phyloP scores from a whole-genome alignment of 352 stramenopile species.

The Globisporangium solare region DNA sequence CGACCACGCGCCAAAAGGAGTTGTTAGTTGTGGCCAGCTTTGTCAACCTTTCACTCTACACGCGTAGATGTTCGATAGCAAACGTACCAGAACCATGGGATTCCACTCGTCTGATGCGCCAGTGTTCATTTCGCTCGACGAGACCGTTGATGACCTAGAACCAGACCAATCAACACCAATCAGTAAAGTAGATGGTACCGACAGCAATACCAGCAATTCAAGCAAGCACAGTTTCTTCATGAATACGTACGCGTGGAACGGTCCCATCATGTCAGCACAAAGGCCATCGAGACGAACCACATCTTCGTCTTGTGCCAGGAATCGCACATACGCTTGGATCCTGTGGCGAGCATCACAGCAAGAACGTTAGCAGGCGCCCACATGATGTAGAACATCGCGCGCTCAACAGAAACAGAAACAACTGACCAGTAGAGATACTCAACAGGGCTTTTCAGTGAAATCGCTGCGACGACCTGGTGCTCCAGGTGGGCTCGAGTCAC shows the following conservation, averaged over 20 bases:
- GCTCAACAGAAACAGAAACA: background rate
- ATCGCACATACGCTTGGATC: conserved; percentile 78
- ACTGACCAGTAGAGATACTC: conserved; percentile 84
- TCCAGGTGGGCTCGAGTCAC: conserved; percentile 81
- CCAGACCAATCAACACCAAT: background rate
- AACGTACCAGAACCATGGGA: conserved; percentile 41
- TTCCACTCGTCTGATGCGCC: conserved; percentile 24
- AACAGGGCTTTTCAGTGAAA: conserved; percentile 57
- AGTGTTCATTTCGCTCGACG: background rate
- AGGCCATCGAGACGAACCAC: conserved; percentile 69
- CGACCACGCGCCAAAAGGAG: background rate
- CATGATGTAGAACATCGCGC: background rate
- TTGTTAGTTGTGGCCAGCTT: no score
- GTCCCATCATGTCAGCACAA: conserved; percentile 73
- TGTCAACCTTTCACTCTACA: background rate
- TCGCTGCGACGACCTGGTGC: conserved; percentile 63
- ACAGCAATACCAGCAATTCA: background rate
- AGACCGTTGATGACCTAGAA: conserved; percentile 1
- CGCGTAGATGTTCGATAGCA: background rate
- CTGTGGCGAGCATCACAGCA: conserved; percentile 19
- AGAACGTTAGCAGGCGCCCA: background rate
- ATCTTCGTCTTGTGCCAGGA: conserved; percentile 78
- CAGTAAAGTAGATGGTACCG: background rate
- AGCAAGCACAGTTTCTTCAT: background rate
- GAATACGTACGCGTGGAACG: conserved; percentile 48